Evolutionary conservation across 106 monocot genomes (phyloP).

Genomic region (Dendrobium officinale): DNA sequence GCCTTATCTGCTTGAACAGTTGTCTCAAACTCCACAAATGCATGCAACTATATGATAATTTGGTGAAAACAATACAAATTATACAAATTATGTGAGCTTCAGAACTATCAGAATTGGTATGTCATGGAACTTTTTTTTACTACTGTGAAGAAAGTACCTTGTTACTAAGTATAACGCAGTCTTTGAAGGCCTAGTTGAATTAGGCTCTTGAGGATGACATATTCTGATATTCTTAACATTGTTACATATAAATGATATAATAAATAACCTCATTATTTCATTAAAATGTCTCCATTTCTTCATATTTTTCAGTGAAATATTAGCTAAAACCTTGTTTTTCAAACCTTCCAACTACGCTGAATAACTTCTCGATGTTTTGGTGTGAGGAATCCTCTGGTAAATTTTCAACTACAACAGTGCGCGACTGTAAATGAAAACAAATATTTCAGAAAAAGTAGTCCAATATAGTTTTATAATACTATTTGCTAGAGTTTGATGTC

Average conservation of each 20-base stretch:
- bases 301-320: neutral
- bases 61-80: neutral
- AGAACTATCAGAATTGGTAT: neutral
- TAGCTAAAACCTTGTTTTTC: no score
- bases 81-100: neutral
- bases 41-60: constrained; percentile 44
- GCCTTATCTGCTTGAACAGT: constrained; percentile 32
- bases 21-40: constrained; percentile 55
- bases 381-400: constrained; percentile 64
- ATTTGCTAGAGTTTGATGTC: neutral
- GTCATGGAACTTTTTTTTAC: no score
- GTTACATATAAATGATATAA: no score
- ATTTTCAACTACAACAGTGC: constrained; percentile 74
- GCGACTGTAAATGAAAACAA: constrained; percentile 33
- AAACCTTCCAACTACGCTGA: constrained; percentile 43
- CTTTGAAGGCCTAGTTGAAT: neutral
- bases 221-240: no score
- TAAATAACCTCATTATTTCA: no score
- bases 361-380: constrained; percentile 75
- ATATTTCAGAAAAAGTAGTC: neutral
- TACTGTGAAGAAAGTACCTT: constrained; percentile 30
- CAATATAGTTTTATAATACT: neutral
- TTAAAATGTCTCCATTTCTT: no score
- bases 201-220: no score
- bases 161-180: constrained; percentile 53